These are phyloP conservation scores for Corchorus olitorius DNA, from an alignment of 345 rosid species.

Conservation along the genomic window DNA sequence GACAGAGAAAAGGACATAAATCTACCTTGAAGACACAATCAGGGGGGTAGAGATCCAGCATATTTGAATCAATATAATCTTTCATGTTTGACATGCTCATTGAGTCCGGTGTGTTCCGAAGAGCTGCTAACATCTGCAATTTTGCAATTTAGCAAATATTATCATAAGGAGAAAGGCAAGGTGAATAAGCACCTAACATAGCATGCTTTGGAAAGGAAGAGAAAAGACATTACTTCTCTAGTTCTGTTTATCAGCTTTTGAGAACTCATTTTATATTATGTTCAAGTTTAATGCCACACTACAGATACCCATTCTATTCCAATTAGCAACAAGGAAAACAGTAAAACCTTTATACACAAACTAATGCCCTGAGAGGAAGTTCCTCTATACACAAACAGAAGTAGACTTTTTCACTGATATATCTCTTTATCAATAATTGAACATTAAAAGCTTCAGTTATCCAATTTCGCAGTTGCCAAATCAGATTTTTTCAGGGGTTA, in stretches of 20 bases:
- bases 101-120: conserved; percentile 71
- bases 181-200: background rate
- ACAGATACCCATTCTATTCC: too few species aligned
- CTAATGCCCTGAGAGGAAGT: too few species aligned
- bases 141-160: background rate
- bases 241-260: background rate
- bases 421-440: too few species aligned
- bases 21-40: conserved; percentile 92
- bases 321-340: too few species aligned
- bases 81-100: conserved; percentile 71
- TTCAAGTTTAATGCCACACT: too few species aligned
- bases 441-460: too few species aligned
- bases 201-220: background rate
- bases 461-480: too few species aligned
- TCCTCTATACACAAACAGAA: too few species aligned
- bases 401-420: too few species aligned
- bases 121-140: conserved; percentile 79
- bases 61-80: conserved; percentile 67
- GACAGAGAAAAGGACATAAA: background rate
- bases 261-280: too few species aligned
- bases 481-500: too few species aligned
- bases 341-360: too few species aligned
- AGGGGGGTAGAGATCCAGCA: conserved; percentile 91
- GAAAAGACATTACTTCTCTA: background rate
- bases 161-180: background rate